Conservation (phyloP, 179 eudicot species). For the Beta macrorhiza region DNA sequence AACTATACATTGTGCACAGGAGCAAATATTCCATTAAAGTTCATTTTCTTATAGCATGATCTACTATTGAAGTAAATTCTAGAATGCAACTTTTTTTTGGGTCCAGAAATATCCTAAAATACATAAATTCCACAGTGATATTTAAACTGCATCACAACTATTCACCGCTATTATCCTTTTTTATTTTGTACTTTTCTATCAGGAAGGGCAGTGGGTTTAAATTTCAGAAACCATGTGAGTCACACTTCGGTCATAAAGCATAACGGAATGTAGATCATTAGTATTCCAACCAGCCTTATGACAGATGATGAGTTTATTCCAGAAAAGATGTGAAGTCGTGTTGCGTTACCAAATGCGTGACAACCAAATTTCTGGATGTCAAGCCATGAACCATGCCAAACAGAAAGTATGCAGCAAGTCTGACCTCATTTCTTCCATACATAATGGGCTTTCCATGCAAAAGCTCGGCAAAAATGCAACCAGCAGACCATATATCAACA, state of each 20-base stretch:
- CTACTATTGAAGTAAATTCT: not conserved
- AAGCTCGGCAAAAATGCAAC: slow-evolving; percentile 90
- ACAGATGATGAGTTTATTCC: not conserved
- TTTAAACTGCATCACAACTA: not conserved
- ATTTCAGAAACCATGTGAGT: not conserved
- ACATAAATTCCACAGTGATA: not conserved
- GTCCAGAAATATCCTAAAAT: not conserved
- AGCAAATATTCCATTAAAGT: not conserved
- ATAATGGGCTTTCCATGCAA: slow-evolving; percentile 79
- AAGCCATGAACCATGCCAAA: not conserved
- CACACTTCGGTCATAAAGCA: not conserved
- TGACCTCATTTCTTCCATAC: slow-evolving; percentile 81
- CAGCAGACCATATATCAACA: slow-evolving; percentile 92
- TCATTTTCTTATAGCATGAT: not conserved
- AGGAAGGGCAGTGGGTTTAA: not conserved
- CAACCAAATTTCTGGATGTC: not conserved
- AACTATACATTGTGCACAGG: not conserved
- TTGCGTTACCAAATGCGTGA: not conserved
- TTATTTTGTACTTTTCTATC: not conserved
- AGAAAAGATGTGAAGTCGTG: too few relatives aligned
- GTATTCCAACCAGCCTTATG: not conserved
- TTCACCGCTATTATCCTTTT: not conserved
- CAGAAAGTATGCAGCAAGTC: slow-evolving; percentile 13
- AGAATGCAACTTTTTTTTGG: not conserved
- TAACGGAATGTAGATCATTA: not conserved